Evolutionary conservation across 345 rosid species (phyloP).

Genomic region (Brassica carinata): DNA sequence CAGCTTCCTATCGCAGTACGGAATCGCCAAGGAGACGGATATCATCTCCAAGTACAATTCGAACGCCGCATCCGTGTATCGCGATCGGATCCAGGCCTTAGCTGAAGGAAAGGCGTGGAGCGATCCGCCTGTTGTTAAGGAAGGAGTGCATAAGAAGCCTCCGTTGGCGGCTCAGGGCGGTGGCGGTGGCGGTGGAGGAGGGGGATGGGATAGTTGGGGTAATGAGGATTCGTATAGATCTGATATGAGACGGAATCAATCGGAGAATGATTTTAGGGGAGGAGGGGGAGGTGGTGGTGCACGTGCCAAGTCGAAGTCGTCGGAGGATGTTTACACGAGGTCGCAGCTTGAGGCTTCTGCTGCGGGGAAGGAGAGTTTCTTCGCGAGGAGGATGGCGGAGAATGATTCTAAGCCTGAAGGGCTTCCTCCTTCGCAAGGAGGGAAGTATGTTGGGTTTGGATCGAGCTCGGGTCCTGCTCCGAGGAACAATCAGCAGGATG

Average conservation of each 20-base stretch:
- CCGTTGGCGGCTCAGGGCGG: slow-evolving; percentile 48
- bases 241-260: slow-evolving; percentile 86
- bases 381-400: slow-evolving; percentile 70
- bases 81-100: slow-evolving; percentile 84
- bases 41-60: slow-evolving; percentile 80
- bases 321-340: slow-evolving; percentile 72
- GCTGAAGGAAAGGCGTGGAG: slow-evolving; percentile 86
- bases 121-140: slow-evolving; percentile 86
- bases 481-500: slow-evolving; percentile 60
- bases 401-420: slow-evolving; percentile 88
- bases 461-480: slow-evolving; percentile 64
- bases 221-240: slow-evolving; percentile 67
- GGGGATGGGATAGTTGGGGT: slow-evolving; percentile 93
- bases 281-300: slow-evolving; percentile 35
- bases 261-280: slow-evolving; percentile 66
- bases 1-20: slow-evolving; percentile 66
- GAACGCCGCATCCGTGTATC: slow-evolving; percentile 76
- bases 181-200: not conserved
- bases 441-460: slow-evolving; percentile 95
- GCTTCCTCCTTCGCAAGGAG: slow-evolving; percentile 89
- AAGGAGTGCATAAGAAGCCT: slow-evolving; percentile 59
- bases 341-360: slow-evolving; percentile 86
- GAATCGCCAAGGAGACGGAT: slow-evolving; percentile 78
- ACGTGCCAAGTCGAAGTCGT: slow-evolving; percentile 72
- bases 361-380: slow-evolving; percentile 81